Conservation (phyloP, 2,329 filamentous ascomycete species). For the Epichloe brachyelytri region DNA sequence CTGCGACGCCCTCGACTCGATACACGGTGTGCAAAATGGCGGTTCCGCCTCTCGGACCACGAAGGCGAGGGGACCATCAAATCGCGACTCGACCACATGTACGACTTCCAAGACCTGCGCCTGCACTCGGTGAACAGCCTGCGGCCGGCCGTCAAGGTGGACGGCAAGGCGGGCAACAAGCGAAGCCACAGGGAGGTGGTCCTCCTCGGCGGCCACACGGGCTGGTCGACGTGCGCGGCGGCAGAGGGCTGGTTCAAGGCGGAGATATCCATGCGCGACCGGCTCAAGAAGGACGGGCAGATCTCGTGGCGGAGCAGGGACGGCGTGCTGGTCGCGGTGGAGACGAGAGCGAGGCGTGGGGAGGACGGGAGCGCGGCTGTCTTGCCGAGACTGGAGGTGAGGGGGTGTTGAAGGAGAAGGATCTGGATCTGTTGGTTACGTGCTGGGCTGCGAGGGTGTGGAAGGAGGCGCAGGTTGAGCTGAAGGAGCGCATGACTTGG, state of each 20-base stretch:
- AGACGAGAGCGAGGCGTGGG: conserved; percentile 12
- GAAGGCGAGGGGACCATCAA: conserved; percentile 8
- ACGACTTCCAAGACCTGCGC: conserved; percentile 12
- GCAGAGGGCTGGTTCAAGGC: conserved; percentile 12
- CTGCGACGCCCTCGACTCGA: conserved; percentile 6
- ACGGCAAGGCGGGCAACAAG: conserved; percentile 11
- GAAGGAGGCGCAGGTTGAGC: conserved; percentile 13
- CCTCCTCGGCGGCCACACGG: conserved; percentile 9
- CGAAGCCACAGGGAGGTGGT: conserved; percentile 10
- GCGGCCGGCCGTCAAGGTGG: conserved; percentile 9
- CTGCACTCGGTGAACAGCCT: not conserved
- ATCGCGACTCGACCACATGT: conserved; percentile 16
- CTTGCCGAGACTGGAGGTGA: conserved; percentile 13
- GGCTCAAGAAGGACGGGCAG: conserved; percentile 12
- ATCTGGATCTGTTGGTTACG: conserved; percentile 16
- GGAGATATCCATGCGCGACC: conserved; percentile 9
- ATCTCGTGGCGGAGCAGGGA: conserved; percentile 14
- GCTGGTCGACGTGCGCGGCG: conserved; percentile 11
- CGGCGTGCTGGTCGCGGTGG: conserved; percentile 13
- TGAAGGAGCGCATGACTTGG: conserved; percentile 13
- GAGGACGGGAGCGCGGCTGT: conserved; percentile 8
- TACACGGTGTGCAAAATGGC: conserved; percentile 15
- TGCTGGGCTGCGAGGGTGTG: conserved; percentile 18
- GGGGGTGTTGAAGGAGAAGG: conserved; percentile 11
- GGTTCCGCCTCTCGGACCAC: conserved; percentile 10